These are phyloP conservation scores for Dictyostelium intermedium DNA, from an alignment of 78 protist genomes.

Conservation along the genomic window DNA sequence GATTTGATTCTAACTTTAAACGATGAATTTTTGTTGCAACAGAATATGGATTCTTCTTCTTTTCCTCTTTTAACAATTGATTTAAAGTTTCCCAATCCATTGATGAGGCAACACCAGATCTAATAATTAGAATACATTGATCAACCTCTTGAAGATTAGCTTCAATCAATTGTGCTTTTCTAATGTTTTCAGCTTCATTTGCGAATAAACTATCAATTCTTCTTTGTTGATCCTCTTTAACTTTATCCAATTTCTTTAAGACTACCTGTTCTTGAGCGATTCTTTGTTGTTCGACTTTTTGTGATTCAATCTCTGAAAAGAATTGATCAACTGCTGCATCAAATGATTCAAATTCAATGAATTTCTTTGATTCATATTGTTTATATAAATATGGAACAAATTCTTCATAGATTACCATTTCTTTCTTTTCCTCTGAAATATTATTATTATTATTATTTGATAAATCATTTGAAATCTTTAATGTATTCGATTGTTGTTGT, in stretches of 20 bases:
- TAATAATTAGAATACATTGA: conserved; percentile 78
- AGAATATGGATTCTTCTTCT: conserved; percentile 77
- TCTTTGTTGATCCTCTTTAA: conserved; percentile 82
- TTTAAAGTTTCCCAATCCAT: conserved; percentile 92
- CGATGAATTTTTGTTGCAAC: conserved; percentile 85
- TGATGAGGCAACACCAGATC: conserved; percentile 69
- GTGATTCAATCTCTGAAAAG: conserved; percentile 89
- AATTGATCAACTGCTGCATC: conserved; percentile 93
- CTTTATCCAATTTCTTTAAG: conserved; percentile 85
- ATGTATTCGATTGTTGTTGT: conserved; percentile 6
- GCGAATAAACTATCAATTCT: conserved; percentile 81
- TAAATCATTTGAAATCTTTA: not conserved
- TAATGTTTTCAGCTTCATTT: conserved; percentile 48
- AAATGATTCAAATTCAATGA: conserved; percentile 81
- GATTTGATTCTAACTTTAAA: conserved; percentile 78
- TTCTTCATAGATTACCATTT: conserved; percentile 80
- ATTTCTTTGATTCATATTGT: conserved; percentile 34
- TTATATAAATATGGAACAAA: conserved; percentile 83
- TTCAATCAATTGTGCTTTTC: conserved; percentile 88
- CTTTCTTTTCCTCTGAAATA: not conserved
- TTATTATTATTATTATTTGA: not conserved
- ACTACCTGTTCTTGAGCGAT: conserved; percentile 76
- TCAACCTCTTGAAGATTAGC: conserved; percentile 79
- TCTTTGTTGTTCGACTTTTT: conserved; percentile 82
- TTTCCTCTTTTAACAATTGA: conserved; percentile 46